Percentiles rank a stretch among this genome's conserved stretches.
These are phyloP conservation scores for Monascus ruber DNA, from an alignment of 2,329 filamentous ascomycete genomes.

Conservation along the genomic window DNA sequence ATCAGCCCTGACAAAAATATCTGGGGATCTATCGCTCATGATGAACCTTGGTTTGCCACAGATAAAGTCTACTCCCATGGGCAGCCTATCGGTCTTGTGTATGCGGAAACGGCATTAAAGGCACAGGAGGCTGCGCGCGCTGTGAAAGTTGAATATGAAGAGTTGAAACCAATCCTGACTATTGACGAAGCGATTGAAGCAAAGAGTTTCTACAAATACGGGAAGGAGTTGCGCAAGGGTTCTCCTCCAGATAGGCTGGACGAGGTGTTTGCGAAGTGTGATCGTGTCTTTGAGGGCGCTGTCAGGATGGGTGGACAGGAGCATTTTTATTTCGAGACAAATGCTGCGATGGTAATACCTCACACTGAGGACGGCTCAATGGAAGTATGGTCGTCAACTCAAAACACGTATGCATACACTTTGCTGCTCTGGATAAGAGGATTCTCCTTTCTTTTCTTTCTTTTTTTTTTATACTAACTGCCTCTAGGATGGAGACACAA, in stretches of 20 bases:
- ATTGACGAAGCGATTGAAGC: slow-evolving; percentile 81
- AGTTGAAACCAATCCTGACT: slow-evolving; percentile 68
- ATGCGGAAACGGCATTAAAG: slow-evolving; percentile 60
- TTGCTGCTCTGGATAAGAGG: too few relatives aligned
- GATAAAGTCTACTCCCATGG: slow-evolving; percentile 70
- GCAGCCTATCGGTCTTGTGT: slow-evolving; percentile 71
- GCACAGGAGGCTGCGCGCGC: slow-evolving; percentile 63
- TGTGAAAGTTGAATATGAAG: slow-evolving; percentile 73
- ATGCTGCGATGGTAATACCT: slow-evolving; percentile 66
- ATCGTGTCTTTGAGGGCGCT: slow-evolving; percentile 66
- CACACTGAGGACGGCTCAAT: slow-evolving; percentile 80
- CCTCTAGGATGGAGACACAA: slow-evolving; percentile 43
- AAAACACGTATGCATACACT: slow-evolving; percentile 55
- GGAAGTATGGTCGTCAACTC: slow-evolving; percentile 74
- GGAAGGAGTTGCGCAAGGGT: slow-evolving; percentile 65
- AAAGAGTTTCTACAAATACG: slow-evolving; percentile 68
- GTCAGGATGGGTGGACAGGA: slow-evolving; percentile 76
- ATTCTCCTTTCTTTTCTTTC: too few relatives aligned
- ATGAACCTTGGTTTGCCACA: slow-evolving; percentile 75
- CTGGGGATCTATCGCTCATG: slow-evolving; percentile 58
- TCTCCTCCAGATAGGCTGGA: slow-evolving; percentile 41
- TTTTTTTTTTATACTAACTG: slow-evolving; percentile 7
- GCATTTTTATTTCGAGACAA: slow-evolving; percentile 86
- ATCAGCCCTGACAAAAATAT: slow-evolving; percentile 64
- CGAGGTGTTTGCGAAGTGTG: slow-evolving; percentile 57